Base-by-base conservation (phyloP, 768 basidiomycete genomes). In the Trametes cubensis region DNA sequence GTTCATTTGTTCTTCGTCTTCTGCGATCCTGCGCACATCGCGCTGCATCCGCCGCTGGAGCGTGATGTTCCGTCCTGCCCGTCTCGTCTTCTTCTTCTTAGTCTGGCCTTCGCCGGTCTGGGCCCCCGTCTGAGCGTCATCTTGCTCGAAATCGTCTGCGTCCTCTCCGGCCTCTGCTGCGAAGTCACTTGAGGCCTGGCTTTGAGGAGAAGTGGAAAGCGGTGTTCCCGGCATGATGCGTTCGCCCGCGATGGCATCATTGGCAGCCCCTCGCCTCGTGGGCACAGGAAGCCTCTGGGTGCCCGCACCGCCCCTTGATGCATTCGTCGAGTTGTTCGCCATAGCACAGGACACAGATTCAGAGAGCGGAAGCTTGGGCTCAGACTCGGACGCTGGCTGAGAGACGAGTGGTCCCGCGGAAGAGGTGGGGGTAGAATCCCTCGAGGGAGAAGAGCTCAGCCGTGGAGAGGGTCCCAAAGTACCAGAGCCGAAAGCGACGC, bases 11-110 rank as follows among this genome's bases (percentile, higher is more conserved):
- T 61, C 60, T 40, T 61, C 60, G 51, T 61, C 64, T 30, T 65
- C 64, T 20, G 60, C 60, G 40, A 61, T 55, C 64, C 51, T 44
- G 23, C 64, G 44, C 25, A 65, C 64, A 46, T 65, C 64, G 42
- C 64, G 64, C 51, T 65, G 64, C 64, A 65, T 64, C 23, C 58
- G 53, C 48, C 63, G 39, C 23, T 55, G 58, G 50, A 58, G 63
- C 23, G 63, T 64, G 55, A 64, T 64, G 42, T 54, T 55, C 40
- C 40, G 54, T 7, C 63, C 63, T n/a, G 63, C 63, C 30, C 63
- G 58, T 21, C 63, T 48, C n/a, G 63, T 64, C 63, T 64, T 64
- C 63, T 60, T 60, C 63, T 60, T 64, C 55, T 53, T 64, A 38
- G 63, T 58, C 55, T 64, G 63, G 21, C 56, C 56, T 25, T 59